A percentile compares a stretch with the other conserved stretches of the same genome.
phyloP scores from a whole-genome alignment of 306 rosid species.

The Argentina anserina region DNA sequence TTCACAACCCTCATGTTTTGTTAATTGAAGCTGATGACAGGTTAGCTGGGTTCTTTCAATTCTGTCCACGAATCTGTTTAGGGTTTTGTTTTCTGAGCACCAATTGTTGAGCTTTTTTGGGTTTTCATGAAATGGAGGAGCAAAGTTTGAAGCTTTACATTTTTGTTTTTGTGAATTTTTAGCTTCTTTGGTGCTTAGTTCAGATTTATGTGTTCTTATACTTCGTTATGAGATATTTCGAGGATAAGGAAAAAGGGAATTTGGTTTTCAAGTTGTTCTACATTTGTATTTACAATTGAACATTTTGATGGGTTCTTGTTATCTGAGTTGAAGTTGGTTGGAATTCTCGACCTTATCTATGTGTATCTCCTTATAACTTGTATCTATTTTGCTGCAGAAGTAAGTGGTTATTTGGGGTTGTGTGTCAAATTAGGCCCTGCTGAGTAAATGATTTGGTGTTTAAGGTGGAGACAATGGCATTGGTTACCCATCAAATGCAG shows the following conservation, averaged over 20 bases:
- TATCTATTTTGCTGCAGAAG: background rate
- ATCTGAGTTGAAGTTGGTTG: background rate
- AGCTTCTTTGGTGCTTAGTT: background rate
- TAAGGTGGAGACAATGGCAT: conserved; percentile 57
- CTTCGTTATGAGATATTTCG: background rate
- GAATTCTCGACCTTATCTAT: background rate
- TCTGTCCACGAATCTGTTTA: background rate
- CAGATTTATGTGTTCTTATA: background rate
- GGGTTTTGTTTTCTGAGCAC: conserved; percentile 1
- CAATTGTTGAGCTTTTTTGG: conserved; percentile 10
- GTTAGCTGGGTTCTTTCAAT: conserved; percentile 9
- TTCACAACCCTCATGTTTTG: background rate
- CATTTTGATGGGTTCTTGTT: background rate
- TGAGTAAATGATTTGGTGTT: conserved; percentile 48
- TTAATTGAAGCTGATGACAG: conserved; percentile 5
- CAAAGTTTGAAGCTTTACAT: background rate
- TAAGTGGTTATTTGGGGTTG: conserved; percentile 1
- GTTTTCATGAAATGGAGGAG: conserved; percentile 14
- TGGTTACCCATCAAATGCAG: conserved; percentile 75
- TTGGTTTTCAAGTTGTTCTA: background rate
- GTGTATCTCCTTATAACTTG: background rate
- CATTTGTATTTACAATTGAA: background rate
- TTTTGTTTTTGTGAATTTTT: conserved; percentile 1
- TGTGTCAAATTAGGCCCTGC: conserved; percentile 34
- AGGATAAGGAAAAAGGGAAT: background rate